Evolutionary conservation across 331 rosid species (phyloP), one percentile per base, ranked within the genome.

Genomic region (Rosa hybrid): DNA sequence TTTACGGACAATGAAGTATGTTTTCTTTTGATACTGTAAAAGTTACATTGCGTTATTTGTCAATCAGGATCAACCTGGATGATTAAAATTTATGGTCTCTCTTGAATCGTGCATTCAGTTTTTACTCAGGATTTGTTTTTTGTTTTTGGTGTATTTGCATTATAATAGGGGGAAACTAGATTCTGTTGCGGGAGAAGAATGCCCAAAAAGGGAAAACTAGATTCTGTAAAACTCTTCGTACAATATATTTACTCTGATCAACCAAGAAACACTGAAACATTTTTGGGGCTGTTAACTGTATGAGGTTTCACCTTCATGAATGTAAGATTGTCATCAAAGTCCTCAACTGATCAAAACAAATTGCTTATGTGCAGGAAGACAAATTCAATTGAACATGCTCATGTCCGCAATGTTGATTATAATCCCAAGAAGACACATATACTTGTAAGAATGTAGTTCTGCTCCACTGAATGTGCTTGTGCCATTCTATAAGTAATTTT

Each of bases 1-100:
- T 86, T 78, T 95, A 76, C 90, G 98, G 78, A 87, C 97, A 81
- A 95, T 95, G 98, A 89, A 84, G 99, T 95, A 90, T 68, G 97
- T 79, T 78, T 68, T 48, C 34, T 68, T 21, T 83, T 74, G 77
- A 64, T 57, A 74, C 48, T 38, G 44, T 73, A 23, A 23, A 53
- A 18, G 48, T 84, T 25, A 13, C 68, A 38, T 48, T 69, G 41
- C 63, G 51, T 68, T 65, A 46, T 44, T 39, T 42, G 50, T 63
- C 50, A 27, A 13, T 44, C 64, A 34, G 46, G 49, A 17, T 38
- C 45, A n/a, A 53, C 17, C 20, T 70, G 12, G 62, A 78, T 71
- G 54, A 34, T 8, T 17, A 23, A 21, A 14, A 42, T 38, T 54
- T 18, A 34, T 34, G 63, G 39, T 56, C 16, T n/a, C 14, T 2